phyloP scores from a whole-genome alignment of 352 stramenopile genomes.

The Phytophthora macrochlamydospora region DNA sequence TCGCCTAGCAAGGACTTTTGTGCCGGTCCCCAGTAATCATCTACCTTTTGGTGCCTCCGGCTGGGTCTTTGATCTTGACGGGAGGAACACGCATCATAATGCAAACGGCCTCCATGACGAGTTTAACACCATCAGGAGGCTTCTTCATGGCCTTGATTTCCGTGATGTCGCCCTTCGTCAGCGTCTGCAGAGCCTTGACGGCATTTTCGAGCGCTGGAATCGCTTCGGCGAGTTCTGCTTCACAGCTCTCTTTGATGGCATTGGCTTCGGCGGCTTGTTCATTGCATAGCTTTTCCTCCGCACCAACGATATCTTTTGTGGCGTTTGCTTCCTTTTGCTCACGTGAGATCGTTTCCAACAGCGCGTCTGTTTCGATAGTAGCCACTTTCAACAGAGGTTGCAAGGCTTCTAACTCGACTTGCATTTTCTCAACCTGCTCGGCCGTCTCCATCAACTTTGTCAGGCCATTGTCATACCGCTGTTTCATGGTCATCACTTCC shows the following conservation, averaged over 20 bases:
- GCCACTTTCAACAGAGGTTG: slow-evolving; percentile 93
- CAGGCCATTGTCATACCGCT: slow-evolving; percentile 93
- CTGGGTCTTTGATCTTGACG: slow-evolving; percentile 93
- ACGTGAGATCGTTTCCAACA: slow-evolving; percentile 86
- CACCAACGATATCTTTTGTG: slow-evolving; percentile 82
- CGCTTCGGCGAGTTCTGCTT: slow-evolving; percentile 92
- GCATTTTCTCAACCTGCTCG: slow-evolving; percentile 94
- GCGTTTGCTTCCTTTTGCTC: slow-evolving; percentile 90
- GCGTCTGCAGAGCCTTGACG: slow-evolving; percentile 90
- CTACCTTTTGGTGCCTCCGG: slow-evolving; percentile 92
- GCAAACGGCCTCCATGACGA: slow-evolving; percentile 95
- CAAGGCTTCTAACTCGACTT: slow-evolving; percentile 91
- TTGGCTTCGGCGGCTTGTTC: slow-evolving; percentile 88
- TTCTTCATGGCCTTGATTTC: slow-evolving; percentile 98
- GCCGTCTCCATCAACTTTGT: slow-evolving; percentile 94
- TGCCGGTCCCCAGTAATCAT: slow-evolving; percentile 94
- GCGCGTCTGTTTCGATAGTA: slow-evolving; percentile 89
- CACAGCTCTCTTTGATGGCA: slow-evolving; percentile 90
- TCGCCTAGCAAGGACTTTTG: slow-evolving; percentile 94
- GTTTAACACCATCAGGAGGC: slow-evolving; percentile 93
- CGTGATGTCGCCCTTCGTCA: slow-evolving; percentile 95
- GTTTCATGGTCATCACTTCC: slow-evolving; percentile 91
- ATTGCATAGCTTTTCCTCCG: slow-evolving; percentile 88
- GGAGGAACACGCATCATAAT: slow-evolving; percentile 95
- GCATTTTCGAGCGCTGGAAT: slow-evolving; percentile 93